These are phyloP conservation scores for Sarcomyxa edulis DNA, from an alignment of 768 basidiomycete species.

Conservation along the genomic window DNA sequence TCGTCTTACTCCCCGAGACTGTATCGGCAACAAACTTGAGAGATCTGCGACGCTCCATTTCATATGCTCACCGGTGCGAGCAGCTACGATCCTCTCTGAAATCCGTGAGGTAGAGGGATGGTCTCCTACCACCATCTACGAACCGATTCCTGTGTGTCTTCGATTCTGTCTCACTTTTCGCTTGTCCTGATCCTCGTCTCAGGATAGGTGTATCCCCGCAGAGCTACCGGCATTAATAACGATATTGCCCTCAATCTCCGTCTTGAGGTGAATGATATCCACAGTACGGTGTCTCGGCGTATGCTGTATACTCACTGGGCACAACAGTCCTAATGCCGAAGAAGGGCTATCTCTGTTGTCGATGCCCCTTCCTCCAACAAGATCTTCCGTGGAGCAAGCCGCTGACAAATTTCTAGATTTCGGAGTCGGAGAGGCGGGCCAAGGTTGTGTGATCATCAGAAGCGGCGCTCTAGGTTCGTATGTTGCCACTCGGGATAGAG, in stretches of 20 bases:
- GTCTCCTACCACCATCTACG: constrained; percentile 69
- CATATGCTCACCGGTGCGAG: constrained; percentile 77
- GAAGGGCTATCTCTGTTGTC: constrained; percentile 73
- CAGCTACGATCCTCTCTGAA: constrained; percentile 61
- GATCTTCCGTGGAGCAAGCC: constrained; percentile 58
- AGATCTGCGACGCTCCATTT: constrained; percentile 64
- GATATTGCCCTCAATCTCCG: constrained; percentile 52
- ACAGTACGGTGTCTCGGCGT: neutral
- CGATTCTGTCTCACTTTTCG: constrained; percentile 2
- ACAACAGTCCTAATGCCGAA: constrained; percentile 74
- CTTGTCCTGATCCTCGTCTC: constrained; percentile 1
- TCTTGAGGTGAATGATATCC: constrained; percentile 53
- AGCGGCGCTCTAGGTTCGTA: constrained; percentile 72
- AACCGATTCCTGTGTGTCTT: constrained; percentile 75
- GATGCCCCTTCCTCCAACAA: constrained; percentile 40
- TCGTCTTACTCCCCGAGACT: constrained; percentile 67
- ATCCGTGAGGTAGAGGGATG: constrained; percentile 48
- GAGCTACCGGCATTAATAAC: constrained; percentile 65
- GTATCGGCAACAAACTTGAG: constrained; percentile 47
- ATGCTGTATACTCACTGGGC: neutral
- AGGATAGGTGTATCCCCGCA: constrained; percentile 77
- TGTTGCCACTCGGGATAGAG: constrained; percentile 35
- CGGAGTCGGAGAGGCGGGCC: constrained; percentile 44
- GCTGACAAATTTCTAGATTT: constrained; percentile 56
- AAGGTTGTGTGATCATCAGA: constrained; percentile 68